Evolutionary conservation across 345 rosid species (phyloP), one percentile per base, ranked within the genome.

Genomic region (Ceriops decandra): DNA sequence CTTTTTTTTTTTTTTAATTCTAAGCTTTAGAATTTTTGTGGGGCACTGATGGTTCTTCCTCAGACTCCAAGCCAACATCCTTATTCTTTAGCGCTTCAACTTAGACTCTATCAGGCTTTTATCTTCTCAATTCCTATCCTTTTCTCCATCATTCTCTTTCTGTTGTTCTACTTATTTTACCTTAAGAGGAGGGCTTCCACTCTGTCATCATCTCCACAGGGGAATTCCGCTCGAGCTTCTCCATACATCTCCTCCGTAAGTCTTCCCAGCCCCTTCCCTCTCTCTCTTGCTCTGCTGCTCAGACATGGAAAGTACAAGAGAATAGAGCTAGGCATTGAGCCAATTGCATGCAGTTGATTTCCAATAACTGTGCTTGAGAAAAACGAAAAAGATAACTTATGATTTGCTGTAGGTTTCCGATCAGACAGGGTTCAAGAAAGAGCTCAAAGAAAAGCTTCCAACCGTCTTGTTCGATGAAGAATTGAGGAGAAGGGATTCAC

Each of bases 81-180:
- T 26, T 93, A 93, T 69, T 87, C 95, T 64, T 90, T 87, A 79
- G 95, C 85, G 42, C 77, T 93, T 76, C 97, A 93, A 78, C 90
- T 93, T 9, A 93, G 89, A 74, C 93, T 93, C 38, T 93, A 91
- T 73, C 97, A 91, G 73, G 97, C 97, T 63, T 93, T 93, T 85
- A 93, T 93, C 66, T 93, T 93, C 79, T 93, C 98, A 58, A 91
- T 93, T 70, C 98, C 98, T 4, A 84, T 93, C 54, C 92, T 93
- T 33, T 93, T 93, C 73, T 91, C 97, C 26, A 85, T 93, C 63
- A 93, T 93, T 73, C 96, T 93, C 63, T 83, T 89, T 63, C 80
- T 93, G 4, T 76, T 93, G 78, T 93, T 93, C 77, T 93, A 93
- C 77, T 83, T 93, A 80, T 93, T 93, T 77, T 93, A 91, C 74